Evolutionary conservation across 148 eudicot genomes (phyloP), one percentile per base, ranked within the genome.

Genomic region (Simmondsia chinensis): DNA sequence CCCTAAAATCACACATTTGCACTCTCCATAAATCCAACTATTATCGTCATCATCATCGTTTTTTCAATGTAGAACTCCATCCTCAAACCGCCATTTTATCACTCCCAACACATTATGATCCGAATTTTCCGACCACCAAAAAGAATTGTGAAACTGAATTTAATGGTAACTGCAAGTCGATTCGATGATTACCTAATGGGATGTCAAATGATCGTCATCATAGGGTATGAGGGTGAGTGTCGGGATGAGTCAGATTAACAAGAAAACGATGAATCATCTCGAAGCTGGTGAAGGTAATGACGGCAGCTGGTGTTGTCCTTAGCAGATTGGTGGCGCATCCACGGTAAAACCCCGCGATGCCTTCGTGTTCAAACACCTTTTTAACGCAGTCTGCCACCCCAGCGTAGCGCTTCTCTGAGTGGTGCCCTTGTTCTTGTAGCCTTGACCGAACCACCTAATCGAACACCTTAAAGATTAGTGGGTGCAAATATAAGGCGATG

Each of bases 361-460:
- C 96, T 32, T 86, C 94, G 50, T 68, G 73, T 20, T 59, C 74
- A 62, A 61, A 68, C 32, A 91, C 83, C 65, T 82, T 79, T 65
- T 51, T 76, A 20, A 82, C 56, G 63, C 99, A 91, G 61, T 91
- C 96, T 3, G 60, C 27, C 14, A 77, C 81, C 14, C 99, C 99
- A 5, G 68, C 52, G 53, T 86, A 82, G 28, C 81, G 75, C 62
- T 79, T 91, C 48, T 79, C 94, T 1, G 89, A 70, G 56, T 79
- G 96, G 66, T 70, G 82, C 48, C 94, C 99, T 73, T 91, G 99
- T 43, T 82, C 99, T 66, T 91, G 99, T 48, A 91, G 80, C 66
- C 96, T 73, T 46, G 96, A 79, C n/a, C 99, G 74, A 29, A 86
- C 88, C 43, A 91, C 99, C 99, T 86, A 52, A n/a, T 20, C 51